Evolutionary conservation across 768 basidiomycete genomes (phyloP), one percentile per base, ranked within the genome.

Genomic region (Xerocomellus intermedius): DNA sequence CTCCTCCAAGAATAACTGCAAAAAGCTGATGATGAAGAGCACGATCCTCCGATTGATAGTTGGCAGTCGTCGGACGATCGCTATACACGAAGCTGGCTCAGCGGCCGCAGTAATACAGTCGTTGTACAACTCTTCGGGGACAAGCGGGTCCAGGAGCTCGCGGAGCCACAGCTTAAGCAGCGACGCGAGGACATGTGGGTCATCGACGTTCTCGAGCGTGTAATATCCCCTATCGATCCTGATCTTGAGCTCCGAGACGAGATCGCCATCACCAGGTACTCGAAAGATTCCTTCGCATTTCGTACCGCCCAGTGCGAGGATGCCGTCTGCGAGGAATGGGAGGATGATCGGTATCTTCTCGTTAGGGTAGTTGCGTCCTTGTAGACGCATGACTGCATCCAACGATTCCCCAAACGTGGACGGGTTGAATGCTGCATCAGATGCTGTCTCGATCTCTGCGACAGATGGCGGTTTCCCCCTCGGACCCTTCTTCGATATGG

Each of bases 391-490:
- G 56, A 93, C 89, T 24, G 85, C 85, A 58, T 90, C 89, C 13
- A 98, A 77, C 0, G 91, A 86, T 75, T 95, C 93, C 14, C 94
- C 93, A 64, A 97, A 98, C 2, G 90, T 94, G 1, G 92, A 94
- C 0, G 94, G 93, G 59, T 94, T 90, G 75, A 97, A 98, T 8
- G 95, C 94, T 26, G 94, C 93, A 63, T 94, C 92, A 83, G 90
- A 88, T 21, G 94, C 94, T 2, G 88, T 91, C 74, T 96, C 94
- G 53, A 98, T 96, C 73, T 98, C 95, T 10, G 86, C 79, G 22
- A 84, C 73, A 2, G 84, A 82, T 3, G 94, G 90, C 1, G 91
- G 80, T 65, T 92, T 93, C 2, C 93, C 92, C 60, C 91, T 77
- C 0, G 92, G 91, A 0, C 94, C 94, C 65, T 90, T 93, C 70